Evolutionary conservation across 2,329 filamentous ascomycete species (phyloP), one percentile per base, ranked within the genome.

Genomic region (Tolypocladium endophyticum): DNA sequence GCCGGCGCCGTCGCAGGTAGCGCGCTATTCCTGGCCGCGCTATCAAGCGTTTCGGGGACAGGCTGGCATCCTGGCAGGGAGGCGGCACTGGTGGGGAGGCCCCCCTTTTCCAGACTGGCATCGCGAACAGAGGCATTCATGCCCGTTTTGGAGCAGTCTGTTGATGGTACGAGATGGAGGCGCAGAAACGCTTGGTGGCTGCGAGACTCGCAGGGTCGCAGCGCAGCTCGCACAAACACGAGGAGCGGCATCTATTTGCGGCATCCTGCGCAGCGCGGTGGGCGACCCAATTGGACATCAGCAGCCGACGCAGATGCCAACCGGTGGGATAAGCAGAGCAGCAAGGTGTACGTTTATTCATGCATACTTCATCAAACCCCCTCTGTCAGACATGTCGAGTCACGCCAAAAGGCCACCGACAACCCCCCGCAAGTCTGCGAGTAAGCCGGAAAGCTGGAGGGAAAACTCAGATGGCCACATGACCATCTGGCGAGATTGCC

Each of bases 381-480:
- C 35, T 14, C 2, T 9, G 35, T 36, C 35, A 36, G 35, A 36
- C 35, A 36, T 12, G 43, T 12, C 45, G 45, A 50, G 45, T 18
- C 23, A 30, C 45, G 47, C 16, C 47, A 50, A 30, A 50, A 18
- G 23, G 12, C 1, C 18, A 20, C 43, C 43, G 23, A 25, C 43
- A 28, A 14, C 47, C 47, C 47, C 14, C 6, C 28, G 16, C 25
- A 18, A 28, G 18, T 18, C 25, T 16, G 16, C 18, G 28, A n/a
- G 25, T 25, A 23, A 23, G 41, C 41, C 41, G 20, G 41, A 23
- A n/a, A 20, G 9, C 41, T 23, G 28, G 53, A 36, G 28, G 25
- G 50, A 63, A 63, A 61, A 63, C n/a, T 62, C 60, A 58, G 58
- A 52, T 60, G 59, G 55, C 58, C 61, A 63, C 61, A 60, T 63